Conservation (phyloP, 2,329 filamentous ascomycete genomes). For the Ophiostoma pallidulum region DNA sequence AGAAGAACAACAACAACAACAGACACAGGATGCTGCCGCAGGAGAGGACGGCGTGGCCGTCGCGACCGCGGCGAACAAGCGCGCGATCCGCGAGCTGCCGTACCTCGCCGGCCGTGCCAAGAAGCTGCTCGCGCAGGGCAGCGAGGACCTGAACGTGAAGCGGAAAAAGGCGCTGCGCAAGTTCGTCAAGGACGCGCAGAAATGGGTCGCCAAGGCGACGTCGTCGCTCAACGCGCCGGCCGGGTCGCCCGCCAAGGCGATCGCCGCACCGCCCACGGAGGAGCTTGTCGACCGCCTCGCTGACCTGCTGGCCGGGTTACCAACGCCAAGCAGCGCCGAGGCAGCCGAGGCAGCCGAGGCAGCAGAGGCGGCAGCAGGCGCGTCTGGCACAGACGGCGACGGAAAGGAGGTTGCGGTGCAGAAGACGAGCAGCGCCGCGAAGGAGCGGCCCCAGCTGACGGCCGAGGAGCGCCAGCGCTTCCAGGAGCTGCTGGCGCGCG, state of each 20-base stretch:
- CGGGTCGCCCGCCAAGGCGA: slow-evolving; percentile 14
- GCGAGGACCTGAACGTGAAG: slow-evolving; percentile 48
- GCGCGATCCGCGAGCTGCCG: slow-evolving; percentile 16
- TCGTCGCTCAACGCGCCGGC: neutral
- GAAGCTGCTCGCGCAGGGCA: slow-evolving; percentile 17
- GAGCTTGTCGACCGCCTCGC: slow-evolving; percentile 45
- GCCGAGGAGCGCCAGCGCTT: slow-evolving; percentile 46
- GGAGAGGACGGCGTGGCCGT: slow-evolving; percentile 11
- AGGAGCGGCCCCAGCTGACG: slow-evolving; percentile 26
- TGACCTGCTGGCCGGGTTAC: slow-evolving; percentile 31
- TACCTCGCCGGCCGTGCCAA: slow-evolving; percentile 37
- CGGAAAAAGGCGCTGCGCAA: slow-evolving; percentile 66
- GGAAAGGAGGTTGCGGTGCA: neutral
- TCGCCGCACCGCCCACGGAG: slow-evolving; percentile 29
- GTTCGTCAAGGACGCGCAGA: slow-evolving; percentile 58
- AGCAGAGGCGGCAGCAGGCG: neutral
- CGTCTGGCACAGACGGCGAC: neutral
- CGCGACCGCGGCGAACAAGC: slow-evolving; percentile 8
- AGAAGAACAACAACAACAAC: slow-evolving; percentile 15
- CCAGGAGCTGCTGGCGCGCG: slow-evolving; percentile 47
- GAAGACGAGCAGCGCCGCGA: neutral
- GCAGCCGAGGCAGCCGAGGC: no score
- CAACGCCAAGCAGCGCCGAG: slow-evolving; percentile 12
- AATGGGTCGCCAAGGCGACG: slow-evolving; percentile 47
- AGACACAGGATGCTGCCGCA: slow-evolving; percentile 18